Conservation (phyloP, 257 asterid species). For the Striga asiatica region DNA sequence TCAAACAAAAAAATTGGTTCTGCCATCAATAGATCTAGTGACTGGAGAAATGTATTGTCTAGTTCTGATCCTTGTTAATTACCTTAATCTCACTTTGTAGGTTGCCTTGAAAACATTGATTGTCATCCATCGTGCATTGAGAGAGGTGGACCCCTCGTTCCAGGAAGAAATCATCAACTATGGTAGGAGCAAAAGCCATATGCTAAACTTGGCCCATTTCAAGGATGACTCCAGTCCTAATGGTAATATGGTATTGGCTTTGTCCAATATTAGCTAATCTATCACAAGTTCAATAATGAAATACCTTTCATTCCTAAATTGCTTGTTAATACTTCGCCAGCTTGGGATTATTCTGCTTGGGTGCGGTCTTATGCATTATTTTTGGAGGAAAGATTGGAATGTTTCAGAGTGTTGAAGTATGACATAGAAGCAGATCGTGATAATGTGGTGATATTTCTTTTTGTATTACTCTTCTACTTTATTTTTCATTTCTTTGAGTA, state of each 20-base stretch:
- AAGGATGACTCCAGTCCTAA: conserved; percentile 95
- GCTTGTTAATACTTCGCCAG: conserved; percentile 29
- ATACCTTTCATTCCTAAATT: conserved; percentile 7
- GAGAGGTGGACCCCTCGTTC: conserved; percentile 96
- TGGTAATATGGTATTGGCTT: conserved; percentile 35
- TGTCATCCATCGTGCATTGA: conserved; percentile 90
- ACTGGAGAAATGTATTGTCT: not conserved
- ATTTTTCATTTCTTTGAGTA: not conserved
- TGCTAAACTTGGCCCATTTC: conserved; percentile 88
- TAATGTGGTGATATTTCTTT: conserved; percentile 36
- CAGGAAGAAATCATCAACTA: conserved; percentile 85
- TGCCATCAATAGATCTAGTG: no score
- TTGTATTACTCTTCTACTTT: not conserved
- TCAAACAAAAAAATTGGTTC: no score
- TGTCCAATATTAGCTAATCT: not conserved
- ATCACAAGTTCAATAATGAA: not conserved
- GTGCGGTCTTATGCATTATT: conserved; percentile 78
- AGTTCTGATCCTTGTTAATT: conserved; percentile 1
- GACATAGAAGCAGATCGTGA: conserved; percentile 83
- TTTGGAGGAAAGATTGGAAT: conserved; percentile 96
- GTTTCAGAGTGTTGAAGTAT: conserved; percentile 74
- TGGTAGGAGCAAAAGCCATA: conserved; percentile 74
- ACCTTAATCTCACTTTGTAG: conserved; percentile 24
- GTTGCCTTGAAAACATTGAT: conserved; percentile 93
- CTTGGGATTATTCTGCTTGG: conserved; percentile 99